Percentiles rank a stretch among this genome's conserved stretches.
Conservation (phyloP, 345 rosid genomes). For the Limnanthes douglasii region DNA sequence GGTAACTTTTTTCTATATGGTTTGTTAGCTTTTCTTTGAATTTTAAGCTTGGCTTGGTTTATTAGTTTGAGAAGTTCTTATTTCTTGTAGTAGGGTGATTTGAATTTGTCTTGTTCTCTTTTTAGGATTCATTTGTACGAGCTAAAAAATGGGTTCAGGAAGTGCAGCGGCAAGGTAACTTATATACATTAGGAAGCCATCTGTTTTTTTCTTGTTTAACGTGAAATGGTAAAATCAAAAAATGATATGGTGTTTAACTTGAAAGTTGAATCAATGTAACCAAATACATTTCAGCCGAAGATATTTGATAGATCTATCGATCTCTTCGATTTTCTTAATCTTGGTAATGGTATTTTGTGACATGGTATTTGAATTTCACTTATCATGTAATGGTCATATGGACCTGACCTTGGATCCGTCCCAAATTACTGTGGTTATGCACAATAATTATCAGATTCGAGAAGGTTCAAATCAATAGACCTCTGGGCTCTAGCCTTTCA, state of each 20-base stretch:
- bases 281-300: neutral
- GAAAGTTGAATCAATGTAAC: no score
- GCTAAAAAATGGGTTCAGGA: slow-evolving; percentile 62
- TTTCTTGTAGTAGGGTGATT: neutral
- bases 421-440: neutral
- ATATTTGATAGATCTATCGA: neutral
- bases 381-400: no score
- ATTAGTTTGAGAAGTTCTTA: neutral
- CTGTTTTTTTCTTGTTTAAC: neutral
- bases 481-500: neutral
- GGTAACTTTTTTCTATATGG: neutral
- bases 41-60: neutral
- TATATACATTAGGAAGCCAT: neutral
- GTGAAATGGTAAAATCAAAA: neutral
- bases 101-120: neutral
- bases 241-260: neutral
- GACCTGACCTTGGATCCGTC: no score
- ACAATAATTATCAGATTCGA: no score
- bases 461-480: neutral
- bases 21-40: neutral
- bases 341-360: no score
- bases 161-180: slow-evolving; percentile 53
- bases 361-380: no score
- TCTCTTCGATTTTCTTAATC: no score
- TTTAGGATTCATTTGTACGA: slow-evolving; percentile 45